Conservation (phyloP, 305 asterid genomes). For the Fraxinus nigra region DNA sequence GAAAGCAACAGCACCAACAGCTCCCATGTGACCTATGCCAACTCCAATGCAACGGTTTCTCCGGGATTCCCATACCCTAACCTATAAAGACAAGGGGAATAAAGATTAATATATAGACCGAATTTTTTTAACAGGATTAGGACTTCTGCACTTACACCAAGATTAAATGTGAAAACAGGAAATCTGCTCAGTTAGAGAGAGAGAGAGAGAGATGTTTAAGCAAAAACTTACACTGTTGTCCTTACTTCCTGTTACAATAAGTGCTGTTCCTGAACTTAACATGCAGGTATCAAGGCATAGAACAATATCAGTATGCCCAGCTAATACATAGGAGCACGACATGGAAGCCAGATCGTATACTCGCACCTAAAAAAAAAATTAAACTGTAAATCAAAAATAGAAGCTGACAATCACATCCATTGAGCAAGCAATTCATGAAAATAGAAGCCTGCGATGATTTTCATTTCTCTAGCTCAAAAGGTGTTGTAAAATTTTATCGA, state of each 20-base stretch:
- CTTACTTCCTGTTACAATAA: conserved; percentile 91
- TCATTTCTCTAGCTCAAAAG: not conserved
- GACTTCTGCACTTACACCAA: conserved; percentile 3
- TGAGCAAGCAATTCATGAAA: not conserved
- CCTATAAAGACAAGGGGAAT: conserved; percentile 47
- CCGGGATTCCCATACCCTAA: conserved; percentile 88
- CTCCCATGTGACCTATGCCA: conserved; percentile 88
- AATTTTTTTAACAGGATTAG: not conserved
- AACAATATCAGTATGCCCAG: conserved; percentile 85
- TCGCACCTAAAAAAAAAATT: conserved; percentile 53
- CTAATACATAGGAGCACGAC: conserved; percentile 91
- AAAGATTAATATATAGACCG: conserved; percentile 20
- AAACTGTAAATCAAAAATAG: conserved; percentile 5
- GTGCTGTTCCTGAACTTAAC: conserved; percentile 61
- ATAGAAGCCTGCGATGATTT: conserved; percentile 4
- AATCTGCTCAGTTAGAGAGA: conserved; percentile 7
- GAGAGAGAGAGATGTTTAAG: conserved; percentile 5
- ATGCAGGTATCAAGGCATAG: conserved; percentile 83
- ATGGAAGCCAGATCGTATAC: conserved; percentile 89
- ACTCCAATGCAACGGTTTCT: conserved; percentile 69
- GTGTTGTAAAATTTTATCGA: not conserved
- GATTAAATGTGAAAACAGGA: conserved; percentile 1
- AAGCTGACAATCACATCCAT: conserved; percentile 16
- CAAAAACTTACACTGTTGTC: conserved; percentile 69
- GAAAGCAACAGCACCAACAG: conserved; percentile 87